Evolutionary conservation across 305 asterid species (phyloP).

Genomic region (Fraxinus platypoda): DNA sequence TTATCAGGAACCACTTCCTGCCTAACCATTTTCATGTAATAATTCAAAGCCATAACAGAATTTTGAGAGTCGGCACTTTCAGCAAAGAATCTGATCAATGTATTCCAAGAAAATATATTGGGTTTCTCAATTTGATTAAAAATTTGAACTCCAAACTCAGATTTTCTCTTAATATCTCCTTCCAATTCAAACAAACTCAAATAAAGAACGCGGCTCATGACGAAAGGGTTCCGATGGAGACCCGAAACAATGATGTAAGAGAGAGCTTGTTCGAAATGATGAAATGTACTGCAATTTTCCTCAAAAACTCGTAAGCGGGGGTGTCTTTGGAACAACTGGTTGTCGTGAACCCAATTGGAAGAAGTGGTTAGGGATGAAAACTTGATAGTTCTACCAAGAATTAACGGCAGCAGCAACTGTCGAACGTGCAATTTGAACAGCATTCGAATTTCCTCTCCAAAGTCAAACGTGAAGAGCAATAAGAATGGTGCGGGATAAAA

Average conservation of each 20-base stretch:
- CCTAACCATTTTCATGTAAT: slow-evolving; percentile 36
- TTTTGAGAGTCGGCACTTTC: background rate
- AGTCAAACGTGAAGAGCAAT: background rate
- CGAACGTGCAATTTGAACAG: background rate
- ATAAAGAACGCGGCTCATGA: slow-evolving; percentile 48
- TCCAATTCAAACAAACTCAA: slow-evolving; percentile 35
- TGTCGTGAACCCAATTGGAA: slow-evolving; percentile 40
- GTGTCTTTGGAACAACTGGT: slow-evolving; percentile 49
- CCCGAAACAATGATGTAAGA: slow-evolving; percentile 44
- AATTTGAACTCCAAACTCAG: slow-evolving; percentile 33
- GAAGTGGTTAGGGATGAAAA: slow-evolving; percentile 23
- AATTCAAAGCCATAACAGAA: slow-evolving; percentile 26
- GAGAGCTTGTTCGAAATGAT: slow-evolving; percentile 36
- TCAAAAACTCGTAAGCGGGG: slow-evolving; percentile 36
- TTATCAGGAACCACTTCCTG: slow-evolving; percentile 26
- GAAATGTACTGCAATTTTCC: slow-evolving; percentile 29
- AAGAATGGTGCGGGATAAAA: no score
- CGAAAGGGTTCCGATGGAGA: slow-evolving; percentile 47
- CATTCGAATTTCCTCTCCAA: background rate
- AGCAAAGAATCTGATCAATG: slow-evolving; percentile 52
- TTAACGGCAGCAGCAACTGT: background rate
- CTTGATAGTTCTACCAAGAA: slow-evolving; percentile 15
- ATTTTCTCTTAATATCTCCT: background rate
- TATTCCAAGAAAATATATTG: slow-evolving; percentile 53
- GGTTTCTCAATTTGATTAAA: slow-evolving; percentile 38